Evolutionary conservation across 1,284 basidiomycete genomes (phyloP).

Genomic region (Pseudozyma thailandica): DNA sequence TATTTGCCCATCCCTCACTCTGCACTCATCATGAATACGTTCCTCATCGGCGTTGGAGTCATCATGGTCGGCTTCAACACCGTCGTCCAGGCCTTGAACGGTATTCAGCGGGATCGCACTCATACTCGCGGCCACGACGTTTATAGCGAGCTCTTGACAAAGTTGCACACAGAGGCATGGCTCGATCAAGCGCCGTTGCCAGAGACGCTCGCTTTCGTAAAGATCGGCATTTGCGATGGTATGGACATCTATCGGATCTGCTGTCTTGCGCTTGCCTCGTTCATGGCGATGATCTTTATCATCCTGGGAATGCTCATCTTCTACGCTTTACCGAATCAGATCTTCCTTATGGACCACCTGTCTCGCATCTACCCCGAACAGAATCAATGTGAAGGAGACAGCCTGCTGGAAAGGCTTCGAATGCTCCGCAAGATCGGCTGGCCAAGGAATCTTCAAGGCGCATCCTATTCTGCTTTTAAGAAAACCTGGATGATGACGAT

Average conservation of each 20-base stretch:
- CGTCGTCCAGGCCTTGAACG: neutral
- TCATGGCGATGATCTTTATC: conserved; percentile 6
- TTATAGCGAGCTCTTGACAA: neutral
- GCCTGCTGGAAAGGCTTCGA: neutral
- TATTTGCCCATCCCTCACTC: conserved; percentile 24
- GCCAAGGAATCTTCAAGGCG: conserved; percentile 1
- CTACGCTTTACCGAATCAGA: conserved; percentile 23
- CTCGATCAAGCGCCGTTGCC: conserved; percentile 3
- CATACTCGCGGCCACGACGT: neutral
- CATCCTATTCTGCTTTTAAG: conserved; percentile 7
- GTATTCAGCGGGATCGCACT: neutral
- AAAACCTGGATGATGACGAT: conserved; percentile 22
- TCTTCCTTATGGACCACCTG: conserved; percentile 21
- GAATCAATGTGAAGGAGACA: neutral
- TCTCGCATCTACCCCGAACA: conserved; percentile 16
- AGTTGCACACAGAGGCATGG: conserved; percentile 11
- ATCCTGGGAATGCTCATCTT: neutral
- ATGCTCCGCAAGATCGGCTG: neutral
- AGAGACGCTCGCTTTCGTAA: conserved; percentile 1
- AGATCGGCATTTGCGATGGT: neutral
- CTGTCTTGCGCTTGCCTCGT: conserved; percentile 7
- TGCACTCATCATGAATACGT: conserved; percentile 17
- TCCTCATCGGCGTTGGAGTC: conserved; percentile 9
- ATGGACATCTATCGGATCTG: conserved; percentile 9
- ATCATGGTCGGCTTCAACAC: conserved; percentile 15